Conservation (phyloP, 2,329 filamentous ascomycete species). For the Xylariaceae sp. region DNA sequence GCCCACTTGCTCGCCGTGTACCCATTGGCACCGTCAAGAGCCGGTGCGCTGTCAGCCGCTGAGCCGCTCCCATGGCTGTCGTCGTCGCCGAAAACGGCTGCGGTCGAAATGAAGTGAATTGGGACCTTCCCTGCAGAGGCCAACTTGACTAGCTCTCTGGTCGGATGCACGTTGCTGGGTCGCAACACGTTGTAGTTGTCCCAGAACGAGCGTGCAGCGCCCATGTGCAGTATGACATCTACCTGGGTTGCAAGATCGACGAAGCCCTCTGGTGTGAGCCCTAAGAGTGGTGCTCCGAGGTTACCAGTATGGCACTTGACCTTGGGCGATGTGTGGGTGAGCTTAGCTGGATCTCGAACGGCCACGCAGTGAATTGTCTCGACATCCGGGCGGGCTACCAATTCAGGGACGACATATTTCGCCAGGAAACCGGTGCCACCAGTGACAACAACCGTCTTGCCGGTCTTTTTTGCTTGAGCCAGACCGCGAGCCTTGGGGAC, state of each 20-base stretch:
- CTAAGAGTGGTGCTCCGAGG: constrained; percentile 30
- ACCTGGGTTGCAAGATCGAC: constrained; percentile 22
- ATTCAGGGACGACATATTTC: constrained; percentile 1
- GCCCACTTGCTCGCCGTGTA: constrained; percentile 19
- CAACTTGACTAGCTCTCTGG: constrained; percentile 23
- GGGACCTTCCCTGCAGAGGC: constrained; percentile 4
- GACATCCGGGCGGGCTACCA: constrained; percentile 1
- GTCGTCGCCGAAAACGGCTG: not conserved
- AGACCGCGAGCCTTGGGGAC: not conserved
- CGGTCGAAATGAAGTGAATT: constrained; percentile 13
- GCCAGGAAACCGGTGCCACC: constrained; percentile 17
- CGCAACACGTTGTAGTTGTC: constrained; percentile 25
- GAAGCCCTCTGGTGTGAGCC: constrained; percentile 29
- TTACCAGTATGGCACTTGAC: constrained; percentile 32
- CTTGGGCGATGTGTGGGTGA: constrained; percentile 15
- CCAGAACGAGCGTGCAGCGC: constrained; percentile 28
- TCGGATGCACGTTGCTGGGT: constrained; percentile 22
- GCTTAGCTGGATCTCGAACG: constrained; percentile 9
- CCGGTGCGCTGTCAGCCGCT: constrained; percentile 7
- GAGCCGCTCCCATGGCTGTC: constrained; percentile 15
- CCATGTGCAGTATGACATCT: constrained; percentile 46
- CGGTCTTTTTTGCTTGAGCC: not conserved
- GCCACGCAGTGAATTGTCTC: constrained; percentile 18
- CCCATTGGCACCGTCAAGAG: constrained; percentile 6
- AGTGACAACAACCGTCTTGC: constrained; percentile 15